Evolutionary conservation across 768 basidiomycete species (phyloP), one percentile per base, ranked within the genome.

Genomic region (Chalciporus piperatus): DNA sequence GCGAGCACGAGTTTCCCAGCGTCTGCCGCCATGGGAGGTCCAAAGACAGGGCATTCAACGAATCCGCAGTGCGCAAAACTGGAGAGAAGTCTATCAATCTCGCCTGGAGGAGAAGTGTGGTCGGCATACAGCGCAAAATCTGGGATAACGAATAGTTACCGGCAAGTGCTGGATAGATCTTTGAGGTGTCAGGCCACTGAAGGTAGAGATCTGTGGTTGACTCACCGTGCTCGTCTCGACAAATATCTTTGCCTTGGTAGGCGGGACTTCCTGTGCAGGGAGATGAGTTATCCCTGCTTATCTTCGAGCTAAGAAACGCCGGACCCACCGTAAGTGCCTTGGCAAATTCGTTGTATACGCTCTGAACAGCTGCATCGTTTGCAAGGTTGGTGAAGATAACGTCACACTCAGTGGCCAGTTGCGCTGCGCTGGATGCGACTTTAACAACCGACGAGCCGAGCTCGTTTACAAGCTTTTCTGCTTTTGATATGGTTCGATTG

Each of bases 151-250:
- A 33, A 39, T 42, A 28, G 47, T 59, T 63, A 73, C 77, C 80
- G 54, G 80, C 74, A 16, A 84, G 64, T 17, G 74, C 58, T 23
- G 83, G 83, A 52, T 82, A 82, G 41, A 83, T 77, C 80, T 83
- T 57, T 40, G 37, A 38, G n/a, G 19, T 35, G 47, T 63, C 50
- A 59, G 50, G 40, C 45, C 32, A 43, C 23, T 46, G 48, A 19
- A 27, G 28, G 13, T 19, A 22, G 25, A 37, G 17, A 51, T 25
- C 13, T 40, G 27, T 27, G 30, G 23, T 23, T 48, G n/a, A 71
- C 83, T 50, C 48, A 90, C 89, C 3, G 92, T 95, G 70, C 84
- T 84, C 12, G 87, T 91, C 59, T 95, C 92, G 28, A 92, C 85
- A 56, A 94, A 92, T 41, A 91, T 87, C 65, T 85, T 92, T 57